Evolutionary conservation across 129 eudicot genomes (phyloP), one percentile per base, ranked within the genome.

Genomic region (Helichrysum umbraculigerum): DNA sequence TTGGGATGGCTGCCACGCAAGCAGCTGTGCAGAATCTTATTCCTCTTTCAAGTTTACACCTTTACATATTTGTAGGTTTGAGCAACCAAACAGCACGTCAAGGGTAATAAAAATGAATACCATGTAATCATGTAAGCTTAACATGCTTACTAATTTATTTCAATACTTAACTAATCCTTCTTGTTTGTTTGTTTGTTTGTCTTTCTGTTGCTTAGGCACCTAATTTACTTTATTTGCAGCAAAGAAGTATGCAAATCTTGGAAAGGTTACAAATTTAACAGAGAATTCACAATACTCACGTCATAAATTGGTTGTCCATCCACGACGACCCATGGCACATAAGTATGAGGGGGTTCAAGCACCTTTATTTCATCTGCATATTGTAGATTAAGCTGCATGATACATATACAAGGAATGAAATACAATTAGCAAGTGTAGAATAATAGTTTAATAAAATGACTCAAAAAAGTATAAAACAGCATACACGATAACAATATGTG

Each of bases 321-420:
- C 17, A 93, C 96, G 28, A 80, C 86, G 21, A 94, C 93, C 98
- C 97, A 94, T 33, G 98, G 98, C 32, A 94, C 96, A 39, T 91
- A 94, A 50, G 77, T 78, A 72, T 94, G 98, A 69, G 92, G 97
- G 74, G 98, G 98, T 78, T 87, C 56, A 64, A 94, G 98, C 12
- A 87, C 86, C 39, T 81, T 79, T 65, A 96, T 94, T 74, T 84
- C 86, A 30, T 83, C 92, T 17, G 93, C 98, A 73, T 91, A 90
- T 74, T 65, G 67, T 30, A 92, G 87, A 74, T 84, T 87, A 77
- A 92, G 93, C 96, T 90, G 84, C 83, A 86, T 2, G 61, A 25
- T 28, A 68, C 37, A 71, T 44, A 19, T 15, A 20, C 0, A 63
- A 50, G 0, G 44, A 61, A 19, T 0, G 47, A 32, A 52, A 12